These are phyloP conservation scores for Caloboletus inedulis DNA, from an alignment of 1,284 basidiomycete genomes.

Conservation along the genomic window DNA sequence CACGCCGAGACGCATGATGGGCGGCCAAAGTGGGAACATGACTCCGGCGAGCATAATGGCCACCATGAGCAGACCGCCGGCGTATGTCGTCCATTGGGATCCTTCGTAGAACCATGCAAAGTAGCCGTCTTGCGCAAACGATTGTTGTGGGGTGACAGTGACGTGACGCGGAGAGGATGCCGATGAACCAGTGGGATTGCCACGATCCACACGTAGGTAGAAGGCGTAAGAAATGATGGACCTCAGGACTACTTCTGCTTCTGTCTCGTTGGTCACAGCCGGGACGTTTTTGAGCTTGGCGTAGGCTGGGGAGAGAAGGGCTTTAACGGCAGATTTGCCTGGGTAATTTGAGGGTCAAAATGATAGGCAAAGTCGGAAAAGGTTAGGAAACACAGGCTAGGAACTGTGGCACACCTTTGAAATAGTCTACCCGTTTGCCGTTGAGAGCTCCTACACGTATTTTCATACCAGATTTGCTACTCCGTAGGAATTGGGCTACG, in stretches of 20 bases:
- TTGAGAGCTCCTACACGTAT: constrained; percentile 86
- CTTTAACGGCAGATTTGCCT: constrained; percentile 93
- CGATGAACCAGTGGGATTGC: constrained; percentile 63
- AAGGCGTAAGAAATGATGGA: constrained; percentile 82
- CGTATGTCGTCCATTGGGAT: constrained; percentile 88
- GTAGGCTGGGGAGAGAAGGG: constrained; percentile 88
- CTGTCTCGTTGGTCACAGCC: constrained; percentile 70
- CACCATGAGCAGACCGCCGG: constrained; percentile 93
- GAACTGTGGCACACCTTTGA: constrained; percentile 65
- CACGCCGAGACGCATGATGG: constrained; percentile 89
- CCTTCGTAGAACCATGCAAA: constrained; percentile 99
- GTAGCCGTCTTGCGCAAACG: constrained; percentile 75
- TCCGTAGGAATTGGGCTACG: constrained; percentile 82
- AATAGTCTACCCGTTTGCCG: constrained; percentile 96
- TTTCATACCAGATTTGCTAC: constrained; percentile 86
- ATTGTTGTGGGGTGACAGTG: constrained; percentile 80
- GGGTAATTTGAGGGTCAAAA: constrained; percentile 3
- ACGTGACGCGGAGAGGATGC: constrained; percentile 77
- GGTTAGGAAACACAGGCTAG: not conserved
- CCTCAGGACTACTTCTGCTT: constrained; percentile 71
- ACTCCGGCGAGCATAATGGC: constrained; percentile 92
- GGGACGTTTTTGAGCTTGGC: constrained; percentile 86
- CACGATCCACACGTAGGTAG: constrained; percentile 86
- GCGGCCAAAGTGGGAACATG: constrained; percentile 99
- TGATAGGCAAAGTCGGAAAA: not conserved